A percentile compares a stretch with the other conserved stretches of the same genome.
Conservation (phyloP, 768 basidiomycete species). For the Russula foetens region DNA sequence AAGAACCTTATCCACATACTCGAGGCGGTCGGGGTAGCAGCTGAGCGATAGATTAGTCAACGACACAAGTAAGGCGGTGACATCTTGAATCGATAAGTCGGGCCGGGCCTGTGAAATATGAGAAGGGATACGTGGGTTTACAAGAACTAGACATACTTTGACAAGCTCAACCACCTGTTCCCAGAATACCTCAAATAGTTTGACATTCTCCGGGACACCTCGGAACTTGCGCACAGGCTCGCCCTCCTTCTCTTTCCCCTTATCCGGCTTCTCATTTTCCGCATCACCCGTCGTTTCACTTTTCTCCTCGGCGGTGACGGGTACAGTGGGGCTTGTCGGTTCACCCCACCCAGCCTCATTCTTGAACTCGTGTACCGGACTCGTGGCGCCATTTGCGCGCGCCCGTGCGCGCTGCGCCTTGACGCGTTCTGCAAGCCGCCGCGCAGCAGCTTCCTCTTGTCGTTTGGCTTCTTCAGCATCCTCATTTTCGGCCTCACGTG, state of each 20-base stretch:
- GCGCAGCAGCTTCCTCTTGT: conserved; percentile 90
- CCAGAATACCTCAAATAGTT: conserved; percentile 98
- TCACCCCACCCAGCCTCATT: conserved; percentile 20
- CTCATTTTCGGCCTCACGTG: conserved; percentile 94
- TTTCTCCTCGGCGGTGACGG: conserved; percentile 3
- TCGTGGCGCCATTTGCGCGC: conserved; percentile 36
- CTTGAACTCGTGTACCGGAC: conserved; percentile 18
- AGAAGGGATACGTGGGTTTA: background rate
- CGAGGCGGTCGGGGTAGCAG: conserved; percentile 94
- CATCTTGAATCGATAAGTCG: conserved; percentile 94
- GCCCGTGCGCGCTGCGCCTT: conserved; percentile 59
- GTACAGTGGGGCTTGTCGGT: conserved; percentile 24
- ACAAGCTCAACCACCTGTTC: conserved; percentile 96
- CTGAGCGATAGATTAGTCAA: conserved; percentile 90
- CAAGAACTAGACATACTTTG: conserved; percentile 48
- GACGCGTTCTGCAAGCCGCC: conserved; percentile 81
- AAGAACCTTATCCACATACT: conserved; percentile 95
- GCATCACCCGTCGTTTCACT: conserved; percentile 17
- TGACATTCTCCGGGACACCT: conserved; percentile 92
- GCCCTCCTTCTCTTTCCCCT: conserved; percentile 55
- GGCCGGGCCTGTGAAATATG: conserved; percentile 68
- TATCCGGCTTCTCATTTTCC: conserved; percentile 30
- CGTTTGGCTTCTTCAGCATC: conserved; percentile 89
- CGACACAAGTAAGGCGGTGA: conserved; percentile 93
- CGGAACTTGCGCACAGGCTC: conserved; percentile 68